Evolutionary conservation across 768 basidiomycete genomes (phyloP).

Genomic region (Suillus bovinus): DNA sequence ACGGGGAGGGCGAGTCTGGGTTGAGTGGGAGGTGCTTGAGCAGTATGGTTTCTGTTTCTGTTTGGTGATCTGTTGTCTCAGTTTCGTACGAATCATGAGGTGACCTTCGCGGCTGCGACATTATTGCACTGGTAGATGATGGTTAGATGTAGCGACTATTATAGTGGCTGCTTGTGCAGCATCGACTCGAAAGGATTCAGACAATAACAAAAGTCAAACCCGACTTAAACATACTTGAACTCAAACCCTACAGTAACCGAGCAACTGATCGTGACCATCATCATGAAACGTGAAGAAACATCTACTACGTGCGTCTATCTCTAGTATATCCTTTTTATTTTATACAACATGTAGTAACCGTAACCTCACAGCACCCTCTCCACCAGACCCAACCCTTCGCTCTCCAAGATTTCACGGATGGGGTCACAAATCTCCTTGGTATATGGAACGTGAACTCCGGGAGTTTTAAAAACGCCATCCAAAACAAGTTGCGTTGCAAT

Average conservation of each 20-base stretch:
- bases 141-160: background rate
- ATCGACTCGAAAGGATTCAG: background rate
- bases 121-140: slow-evolving; percentile 14
- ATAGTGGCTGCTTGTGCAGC: background rate
- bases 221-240: background rate
- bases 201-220: background rate
- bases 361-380: slow-evolving; percentile 60
- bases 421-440: slow-evolving; percentile 81
- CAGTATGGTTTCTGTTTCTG: slow-evolving; percentile 67
- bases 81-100: slow-evolving; percentile 65
- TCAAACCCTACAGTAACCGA: background rate
- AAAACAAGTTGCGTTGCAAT: slow-evolving; percentile 91
- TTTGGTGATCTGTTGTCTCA: slow-evolving; percentile 59
- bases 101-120: slow-evolving; percentile 29
- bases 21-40: slow-evolving; percentile 48
- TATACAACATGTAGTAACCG: background rate
- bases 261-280: background rate
- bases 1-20: slow-evolving; percentile 30
- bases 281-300: background rate
- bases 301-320: background rate
- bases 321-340: background rate
- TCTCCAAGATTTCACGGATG: slow-evolving; percentile 64
- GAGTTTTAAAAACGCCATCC: slow-evolving; percentile 75
- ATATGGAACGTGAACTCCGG: slow-evolving; percentile 88
- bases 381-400: slow-evolving; percentile 71